Conservation (phyloP, 1,139 yeast genomes). For the Geotrichum fermentans region DNA sequence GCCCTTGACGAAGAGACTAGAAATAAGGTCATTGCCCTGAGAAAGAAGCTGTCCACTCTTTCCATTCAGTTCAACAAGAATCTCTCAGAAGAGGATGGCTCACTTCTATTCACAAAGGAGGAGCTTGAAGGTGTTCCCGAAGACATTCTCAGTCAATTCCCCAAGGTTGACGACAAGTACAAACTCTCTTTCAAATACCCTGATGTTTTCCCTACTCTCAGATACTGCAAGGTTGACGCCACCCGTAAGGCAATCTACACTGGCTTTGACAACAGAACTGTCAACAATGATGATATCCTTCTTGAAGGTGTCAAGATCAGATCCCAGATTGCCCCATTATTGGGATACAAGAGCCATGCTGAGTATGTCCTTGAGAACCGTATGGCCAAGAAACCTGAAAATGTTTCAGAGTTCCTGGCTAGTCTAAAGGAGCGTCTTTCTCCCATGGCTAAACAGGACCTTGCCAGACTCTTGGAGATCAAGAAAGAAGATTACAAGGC, state of each 20-base stretch:
- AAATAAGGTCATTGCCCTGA: constrained; percentile 51
- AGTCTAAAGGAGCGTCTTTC: constrained; percentile 56
- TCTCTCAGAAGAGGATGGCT: constrained; percentile 67
- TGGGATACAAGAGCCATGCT: constrained; percentile 66
- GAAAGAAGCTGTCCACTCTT: constrained; percentile 55
- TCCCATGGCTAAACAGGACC: constrained; percentile 56
- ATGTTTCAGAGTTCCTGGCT: constrained; percentile 54
- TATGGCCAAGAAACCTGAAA: constrained; percentile 67
- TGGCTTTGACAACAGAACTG: constrained; percentile 59
- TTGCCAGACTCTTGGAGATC: constrained; percentile 45
- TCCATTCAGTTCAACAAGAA: constrained; percentile 57
- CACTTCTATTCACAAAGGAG: constrained; percentile 52
- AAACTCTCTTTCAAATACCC: constrained; percentile 80
- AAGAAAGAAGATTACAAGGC: constrained; percentile 51
- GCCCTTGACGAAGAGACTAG: constrained; percentile 53
- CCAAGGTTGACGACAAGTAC: constrained; percentile 46
- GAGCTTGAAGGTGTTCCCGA: constrained; percentile 73
- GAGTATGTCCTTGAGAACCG: constrained; percentile 67
- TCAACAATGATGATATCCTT: constrained; percentile 59
- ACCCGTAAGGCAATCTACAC: constrained; percentile 63
- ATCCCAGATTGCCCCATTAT: constrained; percentile 53
- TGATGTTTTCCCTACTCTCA: constrained; percentile 69
- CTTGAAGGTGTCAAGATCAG: constrained; percentile 57
- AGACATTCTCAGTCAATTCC: constrained; percentile 55
- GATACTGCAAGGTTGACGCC: constrained; percentile 56